phyloP scores from a whole-genome alignment of 805 yeast genomes.

The Wickerhamomyces queroliae region DNA sequence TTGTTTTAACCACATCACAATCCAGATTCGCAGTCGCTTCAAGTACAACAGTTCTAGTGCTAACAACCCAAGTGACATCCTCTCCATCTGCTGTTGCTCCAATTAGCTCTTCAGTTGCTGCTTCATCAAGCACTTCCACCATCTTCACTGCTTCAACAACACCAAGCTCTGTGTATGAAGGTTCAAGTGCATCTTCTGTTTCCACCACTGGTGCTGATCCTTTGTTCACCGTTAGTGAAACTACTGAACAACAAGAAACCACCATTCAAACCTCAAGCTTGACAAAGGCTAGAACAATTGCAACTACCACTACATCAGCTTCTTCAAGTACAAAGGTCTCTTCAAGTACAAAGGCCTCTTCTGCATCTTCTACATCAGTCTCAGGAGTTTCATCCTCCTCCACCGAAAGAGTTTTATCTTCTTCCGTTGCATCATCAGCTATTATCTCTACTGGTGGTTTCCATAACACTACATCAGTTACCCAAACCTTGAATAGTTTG shows the following conservation, averaged over 20 bases:
- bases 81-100: conserved; percentile 10
- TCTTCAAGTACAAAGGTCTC: not conserved
- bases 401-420: too few relatives aligned
- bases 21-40: not conserved
- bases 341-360: not conserved
- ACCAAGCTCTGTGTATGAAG: not conserved
- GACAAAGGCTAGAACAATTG: not conserved
- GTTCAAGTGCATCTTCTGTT: conserved; percentile 1
- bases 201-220: not conserved
- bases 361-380: not conserved
- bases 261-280: not conserved
- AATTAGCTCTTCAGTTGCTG: conserved; percentile 3
- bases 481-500: not conserved
- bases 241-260: not conserved
- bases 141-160: conserved; percentile 3
- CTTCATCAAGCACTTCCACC: conserved; percentile 8
- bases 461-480: not conserved
- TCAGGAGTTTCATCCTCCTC: not conserved
- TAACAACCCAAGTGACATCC: not conserved
- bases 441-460: not conserved
- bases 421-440: not conserved
- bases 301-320: not conserved
- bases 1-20: too few relatives aligned
- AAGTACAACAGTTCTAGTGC: not conserved
- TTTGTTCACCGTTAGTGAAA: not conserved